phyloP scores from a whole-genome alignment of 192 early-diverging fungal species.

The Dispira parvispora region DNA sequence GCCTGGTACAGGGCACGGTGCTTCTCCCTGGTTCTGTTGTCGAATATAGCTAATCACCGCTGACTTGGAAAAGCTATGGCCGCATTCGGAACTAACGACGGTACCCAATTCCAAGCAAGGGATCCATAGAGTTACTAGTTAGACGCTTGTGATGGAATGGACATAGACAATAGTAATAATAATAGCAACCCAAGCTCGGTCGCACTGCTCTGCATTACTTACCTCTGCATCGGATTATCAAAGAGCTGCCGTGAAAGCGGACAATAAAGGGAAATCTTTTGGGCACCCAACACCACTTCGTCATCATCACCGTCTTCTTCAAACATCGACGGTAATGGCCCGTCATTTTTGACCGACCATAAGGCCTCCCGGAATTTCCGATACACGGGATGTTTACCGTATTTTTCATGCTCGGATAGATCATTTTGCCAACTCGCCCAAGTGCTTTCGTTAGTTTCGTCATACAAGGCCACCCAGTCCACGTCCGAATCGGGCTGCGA shows the following conservation, averaged over 20 bases:
- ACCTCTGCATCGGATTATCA: constrained; percentile 1
- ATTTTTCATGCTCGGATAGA: neutral
- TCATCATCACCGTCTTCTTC: neutral
- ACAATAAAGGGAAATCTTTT: neutral
- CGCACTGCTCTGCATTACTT: neutral
- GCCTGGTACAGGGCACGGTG: neutral
- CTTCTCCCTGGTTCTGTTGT: neutral
- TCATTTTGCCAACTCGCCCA: neutral
- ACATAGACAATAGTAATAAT: too few species aligned
- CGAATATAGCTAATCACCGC: neutral
- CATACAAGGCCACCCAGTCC: constrained; percentile 2
- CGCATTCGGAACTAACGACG: neutral
- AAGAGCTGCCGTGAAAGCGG: constrained; percentile 6
- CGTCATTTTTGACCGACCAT: constrained; percentile 4
- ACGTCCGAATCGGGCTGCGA: neutral
- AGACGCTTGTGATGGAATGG: neutral
- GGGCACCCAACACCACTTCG: neutral
- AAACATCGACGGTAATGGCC: neutral
- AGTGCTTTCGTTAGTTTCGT: neutral
- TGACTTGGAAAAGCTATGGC: neutral
- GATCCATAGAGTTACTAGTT: neutral
- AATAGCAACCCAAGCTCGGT: too few species aligned
- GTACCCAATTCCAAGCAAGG: neutral
- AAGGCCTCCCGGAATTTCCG: neutral
- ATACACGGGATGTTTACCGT: neutral